A percentile compares a stretch with the other conserved stretches of the same genome.
These are phyloP conservation scores for Diplodia corticola DNA, from an alignment of 2,329 filamentous ascomycete species.

Conservation along the genomic window DNA sequence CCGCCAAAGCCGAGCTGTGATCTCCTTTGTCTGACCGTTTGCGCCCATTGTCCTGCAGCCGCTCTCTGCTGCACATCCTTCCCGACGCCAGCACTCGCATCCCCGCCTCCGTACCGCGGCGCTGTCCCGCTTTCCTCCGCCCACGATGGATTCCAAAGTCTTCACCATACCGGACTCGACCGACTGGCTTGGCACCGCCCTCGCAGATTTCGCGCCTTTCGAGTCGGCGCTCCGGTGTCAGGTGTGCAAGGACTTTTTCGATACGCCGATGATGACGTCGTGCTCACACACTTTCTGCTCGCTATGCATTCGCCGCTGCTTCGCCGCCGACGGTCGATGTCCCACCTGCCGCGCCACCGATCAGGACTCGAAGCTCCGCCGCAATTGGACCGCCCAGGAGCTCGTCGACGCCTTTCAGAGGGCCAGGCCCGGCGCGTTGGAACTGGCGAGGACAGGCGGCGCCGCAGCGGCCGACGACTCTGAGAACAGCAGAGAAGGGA, in stretches of 20 bases:
- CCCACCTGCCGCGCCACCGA: slow-evolving; percentile 77
- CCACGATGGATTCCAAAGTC: not conserved
- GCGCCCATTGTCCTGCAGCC: not conserved
- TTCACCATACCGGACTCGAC: slow-evolving; percentile 61
- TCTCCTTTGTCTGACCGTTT: not conserved
- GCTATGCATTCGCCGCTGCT: slow-evolving; percentile 83
- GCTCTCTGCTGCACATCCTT: not conserved
- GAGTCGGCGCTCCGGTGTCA: slow-evolving; percentile 90
- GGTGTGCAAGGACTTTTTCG: slow-evolving; percentile 97
- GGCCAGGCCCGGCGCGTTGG: slow-evolving; percentile 63
- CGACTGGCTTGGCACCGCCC: slow-evolving; percentile 74
- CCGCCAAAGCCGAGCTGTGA: not conserved
- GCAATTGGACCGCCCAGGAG: slow-evolving; percentile 84
- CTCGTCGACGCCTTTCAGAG: slow-evolving; percentile 75
- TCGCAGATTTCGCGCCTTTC: slow-evolving; percentile 66
- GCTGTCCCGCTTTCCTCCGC: not conserved
- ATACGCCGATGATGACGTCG: slow-evolving; percentile 89
- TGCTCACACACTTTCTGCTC: slow-evolving; percentile 98
- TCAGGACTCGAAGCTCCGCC: slow-evolving; percentile 80
- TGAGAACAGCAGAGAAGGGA: slow-evolving; percentile 27
- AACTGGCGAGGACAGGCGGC: slow-evolving; percentile 57
- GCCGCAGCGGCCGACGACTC: slow-evolving; percentile 31
- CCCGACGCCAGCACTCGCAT: not conserved
- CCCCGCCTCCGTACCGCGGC: not conserved
- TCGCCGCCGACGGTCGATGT: slow-evolving; percentile 82